Evolutionary conservation across 2,329 filamentous ascomycete species (phyloP), one percentile per base, ranked within the genome.

Genomic region (Aspergillus texensis): DNA sequence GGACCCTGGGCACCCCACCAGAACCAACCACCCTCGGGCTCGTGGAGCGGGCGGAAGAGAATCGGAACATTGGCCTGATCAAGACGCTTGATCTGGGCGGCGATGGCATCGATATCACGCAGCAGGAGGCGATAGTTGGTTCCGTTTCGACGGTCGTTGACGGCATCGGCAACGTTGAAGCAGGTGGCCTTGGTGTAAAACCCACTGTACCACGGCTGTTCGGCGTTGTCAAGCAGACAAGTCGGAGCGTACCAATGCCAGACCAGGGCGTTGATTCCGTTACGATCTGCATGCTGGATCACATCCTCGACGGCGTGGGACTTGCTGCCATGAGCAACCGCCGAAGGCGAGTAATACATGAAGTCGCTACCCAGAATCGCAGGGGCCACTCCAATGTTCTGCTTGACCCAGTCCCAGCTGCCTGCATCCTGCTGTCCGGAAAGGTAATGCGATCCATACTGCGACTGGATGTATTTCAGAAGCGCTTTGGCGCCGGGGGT

Each of bases 241-340:
- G 41, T 56, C 6, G 62, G 62, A 10, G 62, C 52, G 11, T 56
- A 48, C 62, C 62, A 65, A 26, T 65, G 62, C 62, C 62, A 65
- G 19, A 62, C 60, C 14, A 65, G 14, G 26, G 62, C 61, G 14
- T 62, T 62, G 34, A 65, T 65, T 3, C 60, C 62, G 4, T 48
- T 48, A 10, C 43, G 60, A n/a, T 61, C 11, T 16, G 53, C 39
- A 34, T 57, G 57, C 16, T 56, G 16, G 57, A 65, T 60, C 21
- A 50, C 62, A 48, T 65, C 62, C 32, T 65, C 62, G 26, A 60
- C 46, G 34, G 62, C 24, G 16, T 55, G 26, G 28, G 56, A 55
- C 16, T 55, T 59, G n/a, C 45, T 16, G 19, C 62, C 62, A 21
- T 34, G 62, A 28, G 32, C 41, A n/a, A 54, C 52, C 3, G 52